Evolutionary conservation across 2,329 filamentous ascomycete genomes (phyloP).

Genomic region (Nigrograna mackinnonii): DNA sequence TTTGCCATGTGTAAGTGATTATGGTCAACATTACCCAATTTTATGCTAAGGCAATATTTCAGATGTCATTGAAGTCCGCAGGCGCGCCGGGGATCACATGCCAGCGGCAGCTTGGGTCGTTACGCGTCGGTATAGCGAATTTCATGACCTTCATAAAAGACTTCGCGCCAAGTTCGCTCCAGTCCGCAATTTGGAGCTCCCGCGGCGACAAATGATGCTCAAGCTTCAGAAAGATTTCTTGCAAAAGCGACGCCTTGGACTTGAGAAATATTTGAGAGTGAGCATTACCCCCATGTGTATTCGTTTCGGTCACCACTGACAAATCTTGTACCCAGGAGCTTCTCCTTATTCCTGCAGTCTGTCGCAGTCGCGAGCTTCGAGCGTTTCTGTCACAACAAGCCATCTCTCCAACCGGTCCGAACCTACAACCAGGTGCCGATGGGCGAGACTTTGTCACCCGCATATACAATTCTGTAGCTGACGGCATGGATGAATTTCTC

Average conservation of each 20-base stretch:
- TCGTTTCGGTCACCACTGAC: background rate
- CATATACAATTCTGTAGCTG: slow-evolving; percentile 94
- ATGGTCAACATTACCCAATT: background rate
- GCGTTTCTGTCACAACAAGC: slow-evolving; percentile 89
- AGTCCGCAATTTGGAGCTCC: slow-evolving; percentile 89
- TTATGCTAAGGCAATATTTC: slow-evolving; percentile 18
- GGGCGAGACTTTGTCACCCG: slow-evolving; percentile 82
- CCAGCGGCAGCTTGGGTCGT: slow-evolving; percentile 94
- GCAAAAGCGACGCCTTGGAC: slow-evolving; percentile 79
- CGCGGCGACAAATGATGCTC: slow-evolving; percentile 88
- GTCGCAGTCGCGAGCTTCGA: slow-evolving; percentile 87
- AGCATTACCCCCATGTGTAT: slow-evolving; percentile 1
- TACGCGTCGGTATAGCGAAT: slow-evolving; percentile 93
- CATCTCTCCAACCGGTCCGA: slow-evolving; percentile 68
- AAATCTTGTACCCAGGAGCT: slow-evolving; percentile 65
- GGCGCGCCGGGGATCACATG: slow-evolving; percentile 93
- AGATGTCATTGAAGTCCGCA: slow-evolving; percentile 86
- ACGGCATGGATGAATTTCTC: slow-evolving; percentile 97
- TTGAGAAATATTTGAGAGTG: slow-evolving; percentile 77
- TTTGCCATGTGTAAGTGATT: slow-evolving; percentile 74
- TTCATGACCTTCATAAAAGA: slow-evolving; percentile 91
- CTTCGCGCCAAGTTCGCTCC: slow-evolving; percentile 83
- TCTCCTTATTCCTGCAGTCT: slow-evolving; percentile 86
- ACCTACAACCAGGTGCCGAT: slow-evolving; percentile 66
- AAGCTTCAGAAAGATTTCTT: slow-evolving; percentile 96